Conservation (phyloP, 1,139 yeast genomes). For the Scheffersomyces illinoinensis region DNA sequence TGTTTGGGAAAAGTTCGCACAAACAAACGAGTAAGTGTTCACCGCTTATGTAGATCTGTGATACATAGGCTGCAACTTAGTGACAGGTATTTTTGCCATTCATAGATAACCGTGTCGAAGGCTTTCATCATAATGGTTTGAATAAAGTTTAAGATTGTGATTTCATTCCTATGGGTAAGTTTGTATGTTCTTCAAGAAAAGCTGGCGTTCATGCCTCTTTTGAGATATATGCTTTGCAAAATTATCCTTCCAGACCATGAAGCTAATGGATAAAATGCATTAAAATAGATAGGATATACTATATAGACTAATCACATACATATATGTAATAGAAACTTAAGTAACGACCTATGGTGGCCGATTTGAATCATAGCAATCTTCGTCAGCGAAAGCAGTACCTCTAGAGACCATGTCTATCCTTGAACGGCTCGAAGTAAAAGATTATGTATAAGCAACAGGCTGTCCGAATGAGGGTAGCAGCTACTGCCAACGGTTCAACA, state of each 20-base stretch:
- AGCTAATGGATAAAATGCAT: too few relatives aligned
- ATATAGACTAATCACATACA: background rate
- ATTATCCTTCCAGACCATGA: background rate
- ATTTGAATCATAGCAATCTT: background rate
- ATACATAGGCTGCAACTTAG: background rate
- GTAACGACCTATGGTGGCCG: background rate
- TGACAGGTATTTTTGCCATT: background rate
- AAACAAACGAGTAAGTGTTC: background rate
- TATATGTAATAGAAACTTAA: background rate
- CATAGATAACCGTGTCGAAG: background rate
- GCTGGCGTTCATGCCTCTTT: too few relatives aligned
- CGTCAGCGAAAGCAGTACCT: background rate
- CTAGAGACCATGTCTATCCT: background rate
- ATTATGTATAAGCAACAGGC: background rate
- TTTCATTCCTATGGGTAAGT: background rate
- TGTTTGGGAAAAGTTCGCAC: slow-evolving; percentile 1
- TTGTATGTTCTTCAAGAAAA: background rate
- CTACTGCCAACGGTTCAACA: background rate
- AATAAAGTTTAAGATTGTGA: background rate
- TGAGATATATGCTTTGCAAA: too few relatives aligned
- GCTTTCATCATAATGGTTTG: background rate
- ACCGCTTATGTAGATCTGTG: background rate
- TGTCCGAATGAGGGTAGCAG: background rate
- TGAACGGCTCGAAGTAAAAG: background rate
- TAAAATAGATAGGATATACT: background rate